Base-by-base conservation (phyloP, 164 flowering plant species). In the Nymphaea thermarum region DNA sequence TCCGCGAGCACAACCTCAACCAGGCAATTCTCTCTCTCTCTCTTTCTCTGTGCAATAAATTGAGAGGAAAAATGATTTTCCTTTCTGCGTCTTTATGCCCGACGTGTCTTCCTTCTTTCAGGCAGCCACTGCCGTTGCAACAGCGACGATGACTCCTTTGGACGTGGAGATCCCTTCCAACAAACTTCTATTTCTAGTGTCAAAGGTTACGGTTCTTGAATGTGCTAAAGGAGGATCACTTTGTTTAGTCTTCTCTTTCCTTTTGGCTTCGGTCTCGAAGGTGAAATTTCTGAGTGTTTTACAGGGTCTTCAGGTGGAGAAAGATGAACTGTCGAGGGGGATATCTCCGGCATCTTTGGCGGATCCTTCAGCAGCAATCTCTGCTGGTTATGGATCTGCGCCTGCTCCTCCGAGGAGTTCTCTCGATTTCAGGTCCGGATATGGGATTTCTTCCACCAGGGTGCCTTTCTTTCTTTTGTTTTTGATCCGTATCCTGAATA, bases 221-320 rank as follows among this genome's bases (percentile, higher is more conserved):
- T 25, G 36, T 25, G 36, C 36, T 25, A 25, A 25, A 25, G 36
- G 36, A 25, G 36, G 36, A 25, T 25, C 36, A 25, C 36, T 25
- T 25, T 25, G 36, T 55, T 8, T 55, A 55, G 60, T 10, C 60
- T 55, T 55, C 16, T 16, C 16, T 55, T 55, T 55, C 12, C 60
- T 8, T 55, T 55, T 55, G 10, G 12, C 12, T 55, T 55, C 1
- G 16, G 16, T 1, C 60, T 55, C 60, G 60, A 55, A 55, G 16
- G 60, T 55, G 60, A 8, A 8, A 8, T 10, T 16, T 55, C 16
- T 55, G 10, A 8, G 45, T 17, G 65, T 43, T 53, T 18, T 65
- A 81, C 90, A 91, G 97, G 97, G 97, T 78, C 88, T 91, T 85
- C 87, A 93, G 77, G 91, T 82, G 81, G 97, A 88, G 71, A 88